A percentile compares a stretch with the other conserved stretches of the same genome.
Evolutionary conservation across 2,329 filamentous ascomycete genomes (phyloP).

Genomic region (Orbilia brochopaga): DNA sequence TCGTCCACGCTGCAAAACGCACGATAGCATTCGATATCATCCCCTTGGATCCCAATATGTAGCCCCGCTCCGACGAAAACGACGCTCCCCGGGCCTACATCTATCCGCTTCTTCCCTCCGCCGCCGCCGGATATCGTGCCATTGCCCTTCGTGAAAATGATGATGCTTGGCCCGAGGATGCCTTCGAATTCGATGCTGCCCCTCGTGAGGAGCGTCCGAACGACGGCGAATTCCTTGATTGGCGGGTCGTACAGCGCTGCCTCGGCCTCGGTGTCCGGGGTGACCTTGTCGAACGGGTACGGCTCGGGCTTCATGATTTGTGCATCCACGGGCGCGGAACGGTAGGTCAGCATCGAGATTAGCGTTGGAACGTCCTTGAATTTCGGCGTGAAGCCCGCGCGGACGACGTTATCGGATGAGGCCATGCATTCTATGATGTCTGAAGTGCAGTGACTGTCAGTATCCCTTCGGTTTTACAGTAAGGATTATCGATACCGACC

Average conservation of each 20-base stretch:
- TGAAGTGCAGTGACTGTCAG: conserved; percentile 42
- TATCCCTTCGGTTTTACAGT: neutral
- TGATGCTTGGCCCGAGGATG: conserved; percentile 84
- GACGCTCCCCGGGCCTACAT: conserved; percentile 61
- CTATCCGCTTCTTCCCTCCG: conserved; percentile 70
- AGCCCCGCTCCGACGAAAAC: conserved; percentile 58
- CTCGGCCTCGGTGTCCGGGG: conserved; percentile 68
- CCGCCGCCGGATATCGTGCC: conserved; percentile 85
- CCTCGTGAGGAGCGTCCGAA: conserved; percentile 75
- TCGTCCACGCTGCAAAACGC: conserved; percentile 45
- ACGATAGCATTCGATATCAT: conserved; percentile 30
- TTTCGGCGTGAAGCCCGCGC: conserved; percentile 95
- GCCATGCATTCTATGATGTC: conserved; percentile 99
- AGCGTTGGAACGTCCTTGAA: conserved; percentile 95
- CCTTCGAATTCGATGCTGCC: conserved; percentile 85
- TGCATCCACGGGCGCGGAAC: conserved; percentile 88
- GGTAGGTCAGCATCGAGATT: conserved; percentile 90
- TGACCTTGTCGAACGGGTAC: conserved; percentile 79
- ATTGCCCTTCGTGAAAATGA: conserved; percentile 84
- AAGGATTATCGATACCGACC: conserved; percentile 54
- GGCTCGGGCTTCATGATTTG: conserved; percentile 88
- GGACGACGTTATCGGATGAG: conserved; percentile 96
- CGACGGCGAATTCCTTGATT: conserved; percentile 93
- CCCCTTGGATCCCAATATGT: conserved; percentile 26
- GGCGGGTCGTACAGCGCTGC: conserved; percentile 85